A percentile compares a stretch with the other conserved stretches of the same genome.
phyloP scores from a whole-genome alignment of 176 grass and related monocot species.

The Tillandsia fasciculata region DNA sequence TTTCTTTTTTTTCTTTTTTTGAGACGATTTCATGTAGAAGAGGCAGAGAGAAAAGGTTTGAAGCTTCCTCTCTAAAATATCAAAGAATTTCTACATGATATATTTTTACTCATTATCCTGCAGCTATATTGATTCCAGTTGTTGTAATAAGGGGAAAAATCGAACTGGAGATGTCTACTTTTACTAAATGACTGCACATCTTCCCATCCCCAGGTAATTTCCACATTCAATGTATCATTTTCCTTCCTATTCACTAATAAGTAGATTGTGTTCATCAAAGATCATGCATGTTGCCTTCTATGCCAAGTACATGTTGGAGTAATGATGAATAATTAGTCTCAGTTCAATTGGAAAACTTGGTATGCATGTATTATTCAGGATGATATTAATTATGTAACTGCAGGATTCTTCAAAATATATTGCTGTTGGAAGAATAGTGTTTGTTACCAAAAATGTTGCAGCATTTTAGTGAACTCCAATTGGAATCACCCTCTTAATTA shows the following conservation, averaged over 20 bases:
- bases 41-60: background rate
- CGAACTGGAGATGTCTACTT: constrained; percentile 88
- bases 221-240: background rate
- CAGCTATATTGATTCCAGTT: constrained; percentile 70
- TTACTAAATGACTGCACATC: constrained; percentile 21
- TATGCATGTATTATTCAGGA: no score
- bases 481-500: no score
- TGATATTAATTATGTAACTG: no score
- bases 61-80: no score
- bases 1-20: constrained; percentile 11
- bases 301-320: background rate
- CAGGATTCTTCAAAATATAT: no score
- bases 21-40: no score
- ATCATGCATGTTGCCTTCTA: background rate
- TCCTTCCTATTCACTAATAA: background rate
- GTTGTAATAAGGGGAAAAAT: constrained; percentile 79
- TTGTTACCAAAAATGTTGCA: no score
- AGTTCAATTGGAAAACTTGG: no score
- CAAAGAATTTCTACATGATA: constrained; percentile 15
- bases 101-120: constrained; percentile 60
- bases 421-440: no score
- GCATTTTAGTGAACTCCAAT: no score
- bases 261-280: background rate
- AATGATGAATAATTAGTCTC: no score
- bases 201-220: constrained; percentile 49